Evolutionary conservation across 179 eudicot species (phyloP).

Genomic region (Drosera spatulata): DNA sequence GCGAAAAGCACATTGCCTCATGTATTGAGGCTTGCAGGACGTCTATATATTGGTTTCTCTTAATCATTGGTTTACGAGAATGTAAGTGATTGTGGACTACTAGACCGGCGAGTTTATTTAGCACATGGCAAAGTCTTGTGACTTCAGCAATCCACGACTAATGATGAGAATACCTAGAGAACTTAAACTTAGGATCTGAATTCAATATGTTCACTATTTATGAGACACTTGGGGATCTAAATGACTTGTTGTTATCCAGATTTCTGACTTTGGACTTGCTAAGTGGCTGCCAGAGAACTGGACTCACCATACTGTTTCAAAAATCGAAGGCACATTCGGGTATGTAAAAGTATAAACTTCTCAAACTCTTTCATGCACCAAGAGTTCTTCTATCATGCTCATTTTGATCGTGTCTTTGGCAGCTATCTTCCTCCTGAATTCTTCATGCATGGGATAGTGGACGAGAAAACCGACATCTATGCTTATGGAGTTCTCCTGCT

Average conservation of each 20-base stretch:
- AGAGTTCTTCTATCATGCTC: neutral
- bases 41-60: neutral
- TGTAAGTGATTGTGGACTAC: too few species aligned
- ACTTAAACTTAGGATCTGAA: too few species aligned
- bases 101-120: neutral
- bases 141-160: too few species aligned
- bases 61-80: neutral
- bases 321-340: slow-evolving; percentile 90
- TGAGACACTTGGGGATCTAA: too few species aligned
- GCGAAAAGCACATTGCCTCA: too few species aligned
- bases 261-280: slow-evolving; percentile 86
- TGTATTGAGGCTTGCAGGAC: neutral
- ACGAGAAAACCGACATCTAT: slow-evolving; percentile 84
- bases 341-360: slow-evolving; percentile 15
- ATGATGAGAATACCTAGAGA: too few species aligned
- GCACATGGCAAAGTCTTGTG: neutral
- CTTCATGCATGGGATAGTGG: slow-evolving; percentile 79
- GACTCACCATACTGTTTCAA: slow-evolving; percentile 73
- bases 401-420: neutral
- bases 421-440: slow-evolving; percentile 85
- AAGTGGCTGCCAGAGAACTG: slow-evolving; percentile 98
- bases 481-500: slow-evolving; percentile 73
- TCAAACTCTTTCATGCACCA: neutral
- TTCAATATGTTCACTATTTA: too few species aligned
- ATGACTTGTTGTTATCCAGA: slow-evolving; percentile 25